phyloP scores from a whole-genome alignment of 1,139 yeast genomes.

The Hansenula anomala region DNA sequence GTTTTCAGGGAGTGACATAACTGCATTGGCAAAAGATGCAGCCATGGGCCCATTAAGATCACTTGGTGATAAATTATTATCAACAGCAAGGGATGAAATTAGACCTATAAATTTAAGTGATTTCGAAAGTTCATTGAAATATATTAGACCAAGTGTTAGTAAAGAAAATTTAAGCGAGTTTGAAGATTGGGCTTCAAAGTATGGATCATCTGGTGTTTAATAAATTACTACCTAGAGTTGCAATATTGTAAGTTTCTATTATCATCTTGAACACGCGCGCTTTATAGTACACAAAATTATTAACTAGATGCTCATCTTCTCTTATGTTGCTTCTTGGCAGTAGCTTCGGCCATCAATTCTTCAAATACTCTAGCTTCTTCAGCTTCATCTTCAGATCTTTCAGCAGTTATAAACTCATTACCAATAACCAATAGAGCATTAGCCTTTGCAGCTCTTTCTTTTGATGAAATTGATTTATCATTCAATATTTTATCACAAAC shows the following conservation, averaged over 20 bases:
- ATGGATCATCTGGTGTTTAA: slow-evolving; percentile 88
- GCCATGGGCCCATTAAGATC: slow-evolving; percentile 97
- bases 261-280: no score
- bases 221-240: no score
- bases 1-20: slow-evolving; percentile 89
- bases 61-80: slow-evolving; percentile 79
- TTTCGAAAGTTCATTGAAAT: slow-evolving; percentile 70
- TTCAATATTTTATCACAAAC: slow-evolving; percentile 58
- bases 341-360: slow-evolving; percentile 68
- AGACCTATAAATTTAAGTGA: slow-evolving; percentile 75
- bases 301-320: slow-evolving; percentile 3
- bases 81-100: slow-evolving; percentile 82
- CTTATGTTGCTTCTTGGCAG: slow-evolving; percentile 40
- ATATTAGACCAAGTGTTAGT: slow-evolving; percentile 90
- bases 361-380: slow-evolving; percentile 74
- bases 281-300: no score
- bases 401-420: slow-evolving; percentile 46
- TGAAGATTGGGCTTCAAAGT: slow-evolving; percentile 88
- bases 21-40: slow-evolving; percentile 94
- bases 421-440: slow-evolving; percentile 57
- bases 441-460: slow-evolving; percentile 53
- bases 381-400: slow-evolving; percentile 65
- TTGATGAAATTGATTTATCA: slow-evolving; percentile 49
- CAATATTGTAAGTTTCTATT: no score
- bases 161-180: slow-evolving; percentile 71